Evolutionary conservation across 164 flowering plant species (phyloP), one percentile per base, ranked within the genome.

Genomic region (Vitis rotundifolia): DNA sequence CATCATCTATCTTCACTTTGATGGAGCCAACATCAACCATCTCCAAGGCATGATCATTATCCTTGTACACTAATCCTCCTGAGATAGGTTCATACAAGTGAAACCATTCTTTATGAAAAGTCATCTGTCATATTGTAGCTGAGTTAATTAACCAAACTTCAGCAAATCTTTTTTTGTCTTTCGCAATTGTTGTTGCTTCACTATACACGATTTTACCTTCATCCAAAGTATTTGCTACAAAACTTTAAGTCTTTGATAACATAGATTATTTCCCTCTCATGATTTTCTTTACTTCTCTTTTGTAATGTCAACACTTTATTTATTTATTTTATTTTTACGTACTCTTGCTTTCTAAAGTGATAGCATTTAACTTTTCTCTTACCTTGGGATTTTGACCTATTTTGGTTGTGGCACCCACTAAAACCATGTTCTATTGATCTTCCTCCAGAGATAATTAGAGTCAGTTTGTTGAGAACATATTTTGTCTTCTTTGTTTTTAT

Each of bases 1-100:
- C 66, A 69, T 69, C 72, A 49, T 48, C 29, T 56, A 69, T 59
- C 49, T 69, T 61, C 50, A 69, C 0, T 16, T 50, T 59, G 71
- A 68, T 58, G 8, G 22, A 37, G 31, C 71, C 71, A 47, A 68
- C 47, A 15, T 63, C 53, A 9, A n/a, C 9, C 12, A 68, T 59
- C 54, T 68, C 44, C 31, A 57, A 44, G 48, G 71, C 63, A 48
- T 44, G 29, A 59, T 58, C 31, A 68, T 68, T 22, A 10, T 53
- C 52, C 54, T 31, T 57, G 37, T 37, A 57, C 52, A 68, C 52
- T 49, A n/a, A 57, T 31, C 71, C 71, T 44, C 22, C 5, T 9
- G 49, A 15, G 62, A 67, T 37, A 1, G 49, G 51, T 67, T 67
- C 2, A 67, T 55, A 67, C 11, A 14, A 8, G 28, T 55, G 44